Evolutionary conservation across 257 asterid genomes (phyloP).

Genomic region (Solanum chilense): DNA sequence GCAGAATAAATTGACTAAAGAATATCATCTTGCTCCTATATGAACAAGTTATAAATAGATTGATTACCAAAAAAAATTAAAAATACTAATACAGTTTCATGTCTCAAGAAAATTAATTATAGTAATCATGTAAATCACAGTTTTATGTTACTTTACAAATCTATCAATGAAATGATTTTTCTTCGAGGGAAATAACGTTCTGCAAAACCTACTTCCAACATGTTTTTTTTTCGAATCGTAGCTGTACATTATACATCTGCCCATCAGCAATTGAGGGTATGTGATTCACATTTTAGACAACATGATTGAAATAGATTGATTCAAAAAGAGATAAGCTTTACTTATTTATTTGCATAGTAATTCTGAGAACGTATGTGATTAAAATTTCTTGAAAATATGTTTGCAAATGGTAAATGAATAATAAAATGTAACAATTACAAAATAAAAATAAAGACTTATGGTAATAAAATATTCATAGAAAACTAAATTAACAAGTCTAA

Average conservation of each 20-base stretch:
- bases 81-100: neutral
- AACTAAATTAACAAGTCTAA: too few species aligned
- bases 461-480: too few species aligned
- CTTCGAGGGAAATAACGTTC: neutral
- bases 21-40: conserved; percentile 13
- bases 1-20: conserved; percentile 10
- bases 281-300: neutral
- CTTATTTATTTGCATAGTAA: neutral
- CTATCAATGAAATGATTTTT: neutral
- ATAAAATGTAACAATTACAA: too few species aligned
- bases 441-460: too few species aligned
- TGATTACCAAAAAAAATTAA: neutral
- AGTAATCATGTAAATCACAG: neutral
- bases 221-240: neutral
- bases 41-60: neutral
- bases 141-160: neutral
- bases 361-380: too few species aligned
- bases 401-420: too few species aligned
- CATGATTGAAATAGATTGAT: neutral
- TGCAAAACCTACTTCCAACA: neutral
- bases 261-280: neutral
- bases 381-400: too few species aligned
- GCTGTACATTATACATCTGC: neutral
- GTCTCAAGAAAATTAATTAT: neutral
- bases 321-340: neutral